Percentiles rank a stretch among this genome's conserved stretches.
Evolutionary conservation across 2,329 filamentous ascomycete species (phyloP).

Genomic region (Sarocladium kiliense): DNA sequence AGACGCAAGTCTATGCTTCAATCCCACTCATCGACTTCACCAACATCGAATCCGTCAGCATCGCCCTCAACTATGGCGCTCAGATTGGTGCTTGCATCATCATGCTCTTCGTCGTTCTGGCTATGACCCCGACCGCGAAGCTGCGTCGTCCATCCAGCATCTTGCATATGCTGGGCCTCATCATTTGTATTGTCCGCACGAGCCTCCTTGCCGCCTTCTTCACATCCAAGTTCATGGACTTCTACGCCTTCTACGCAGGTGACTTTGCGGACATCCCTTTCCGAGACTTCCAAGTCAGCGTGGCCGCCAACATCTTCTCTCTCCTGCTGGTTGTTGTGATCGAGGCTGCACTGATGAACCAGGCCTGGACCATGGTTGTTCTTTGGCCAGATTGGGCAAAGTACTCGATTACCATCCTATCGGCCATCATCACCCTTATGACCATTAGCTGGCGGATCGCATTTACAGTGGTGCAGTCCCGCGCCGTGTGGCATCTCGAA

Average conservation of each 20-base stretch:
- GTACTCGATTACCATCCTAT: slow-evolving; percentile 23
- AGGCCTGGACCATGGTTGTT: slow-evolving; percentile 47
- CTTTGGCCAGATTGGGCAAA: slow-evolving; percentile 38
- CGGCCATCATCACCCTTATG: slow-evolving; percentile 27
- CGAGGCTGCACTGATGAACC: slow-evolving; percentile 42
- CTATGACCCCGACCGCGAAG: slow-evolving; percentile 63
- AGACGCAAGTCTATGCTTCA: slow-evolving; percentile 25
- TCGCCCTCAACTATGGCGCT: slow-evolving; percentile 58
- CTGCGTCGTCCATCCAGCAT: slow-evolving; percentile 59
- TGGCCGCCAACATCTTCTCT: slow-evolving; percentile 35
- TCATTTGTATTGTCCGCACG: slow-evolving; percentile 55
- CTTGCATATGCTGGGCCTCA: slow-evolving; percentile 58
- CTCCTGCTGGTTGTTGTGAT: slow-evolving; percentile 40
- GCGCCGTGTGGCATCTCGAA: slow-evolving; percentile 19
- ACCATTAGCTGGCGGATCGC: slow-evolving; percentile 27
- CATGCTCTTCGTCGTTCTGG: slow-evolving; percentile 59
- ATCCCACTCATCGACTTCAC: slow-evolving; percentile 26
- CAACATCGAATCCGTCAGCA: slow-evolving; percentile 26
- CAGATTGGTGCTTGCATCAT: slow-evolving; percentile 66
- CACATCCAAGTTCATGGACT: slow-evolving; percentile 53
- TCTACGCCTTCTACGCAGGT: slow-evolving; percentile 53
- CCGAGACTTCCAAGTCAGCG: slow-evolving; percentile 28
- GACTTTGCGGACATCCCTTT: slow-evolving; percentile 47
- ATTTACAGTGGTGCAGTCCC: slow-evolving; percentile 30
- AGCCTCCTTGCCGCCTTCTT: slow-evolving; percentile 54